These are phyloP conservation scores for Monilinia vaccinii-corymbosi DNA, from an alignment of 2,329 filamentous ascomycete genomes.

Conservation along the genomic window DNA sequence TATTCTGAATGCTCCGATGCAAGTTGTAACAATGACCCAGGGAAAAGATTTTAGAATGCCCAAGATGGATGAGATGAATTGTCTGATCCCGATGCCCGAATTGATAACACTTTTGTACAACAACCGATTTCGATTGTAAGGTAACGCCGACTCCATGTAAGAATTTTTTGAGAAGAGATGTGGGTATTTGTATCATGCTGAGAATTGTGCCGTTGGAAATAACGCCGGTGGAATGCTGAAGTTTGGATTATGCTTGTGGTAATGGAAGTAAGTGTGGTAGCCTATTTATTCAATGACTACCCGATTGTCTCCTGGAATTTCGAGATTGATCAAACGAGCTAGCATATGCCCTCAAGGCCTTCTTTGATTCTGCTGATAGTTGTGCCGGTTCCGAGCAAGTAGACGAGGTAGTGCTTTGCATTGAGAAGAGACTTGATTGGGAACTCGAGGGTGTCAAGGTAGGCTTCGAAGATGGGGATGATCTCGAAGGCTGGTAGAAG, in stretches of 20 bases:
- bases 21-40: background rate
- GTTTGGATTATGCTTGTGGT: conserved; percentile 10
- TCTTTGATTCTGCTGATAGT: conserved; percentile 67
- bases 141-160: conserved; percentile 23
- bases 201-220: conserved; percentile 11
- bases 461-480: conserved; percentile 33
- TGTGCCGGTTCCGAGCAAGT: conserved; percentile 42
- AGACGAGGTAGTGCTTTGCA: conserved; percentile 53
- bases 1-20: conserved; percentile 12
- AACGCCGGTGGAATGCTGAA: conserved; percentile 23
- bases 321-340: conserved; percentile 71
- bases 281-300: conserved; percentile 18
- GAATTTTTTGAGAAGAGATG: conserved; percentile 21
- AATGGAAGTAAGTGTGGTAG: background rate
- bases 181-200: conserved; percentile 25
- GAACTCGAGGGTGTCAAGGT: conserved; percentile 65
- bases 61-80: background rate
- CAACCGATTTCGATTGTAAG: conserved; percentile 16
- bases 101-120: conserved; percentile 27
- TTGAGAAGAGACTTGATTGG: conserved; percentile 74
- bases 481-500: conserved; percentile 41
- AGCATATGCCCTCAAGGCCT: conserved; percentile 77
- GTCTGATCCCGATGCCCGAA: background rate
- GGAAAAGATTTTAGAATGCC: conserved; percentile 10
- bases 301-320: conserved; percentile 27